Percentiles rank a stretch among this genome's conserved stretches.
Conservation (phyloP, 2,329 filamentous ascomycete species). For the Stylonectria norvegica region DNA sequence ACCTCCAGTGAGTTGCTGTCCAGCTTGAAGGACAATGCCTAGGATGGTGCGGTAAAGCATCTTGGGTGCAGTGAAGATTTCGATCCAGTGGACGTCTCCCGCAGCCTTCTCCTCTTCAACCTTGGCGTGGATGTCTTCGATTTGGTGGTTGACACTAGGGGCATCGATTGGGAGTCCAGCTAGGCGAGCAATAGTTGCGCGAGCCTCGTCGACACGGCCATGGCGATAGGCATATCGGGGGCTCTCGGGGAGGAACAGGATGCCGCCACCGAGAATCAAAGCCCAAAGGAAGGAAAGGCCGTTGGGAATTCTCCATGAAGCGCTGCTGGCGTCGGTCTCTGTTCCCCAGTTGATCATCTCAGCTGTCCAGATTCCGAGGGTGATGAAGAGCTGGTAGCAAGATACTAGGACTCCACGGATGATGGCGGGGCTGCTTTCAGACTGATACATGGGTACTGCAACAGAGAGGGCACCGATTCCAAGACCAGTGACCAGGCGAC, state of each 20-base stretch:
- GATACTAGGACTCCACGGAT: constrained; percentile 62
- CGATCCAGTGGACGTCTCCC: constrained; percentile 48
- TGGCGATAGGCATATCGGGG: constrained; percentile 50
- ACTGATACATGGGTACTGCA: constrained; percentile 66
- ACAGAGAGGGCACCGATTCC: constrained; percentile 64
- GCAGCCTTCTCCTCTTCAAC: constrained; percentile 44
- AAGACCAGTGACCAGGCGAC: constrained; percentile 62
- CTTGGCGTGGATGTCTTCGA: constrained; percentile 51
- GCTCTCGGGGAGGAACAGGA: constrained; percentile 53
- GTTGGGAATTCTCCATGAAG: constrained; percentile 62
- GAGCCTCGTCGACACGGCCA: constrained; percentile 47
- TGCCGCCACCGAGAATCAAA: constrained; percentile 46
- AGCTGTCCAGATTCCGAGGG: constrained; percentile 60
- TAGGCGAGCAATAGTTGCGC: constrained; percentile 45
- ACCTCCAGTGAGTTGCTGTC: constrained; percentile 67
- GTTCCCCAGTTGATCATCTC: constrained; percentile 63
- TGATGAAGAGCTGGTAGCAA: constrained; percentile 67
- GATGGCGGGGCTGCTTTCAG: constrained; percentile 61
- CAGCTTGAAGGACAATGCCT: constrained; percentile 60
- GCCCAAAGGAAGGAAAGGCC: constrained; percentile 56
- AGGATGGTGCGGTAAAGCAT: constrained; percentile 64
- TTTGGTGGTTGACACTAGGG: constrained; percentile 43
- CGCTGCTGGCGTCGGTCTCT: constrained; percentile 40
- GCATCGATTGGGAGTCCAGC: constrained; percentile 40
- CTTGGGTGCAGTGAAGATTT: constrained; percentile 65